Percentiles rank a stretch among this genome's conserved stretches.
phyloP scores from a whole-genome alignment of 345 rosid genomes.

The Acer yangbiense region DNA sequence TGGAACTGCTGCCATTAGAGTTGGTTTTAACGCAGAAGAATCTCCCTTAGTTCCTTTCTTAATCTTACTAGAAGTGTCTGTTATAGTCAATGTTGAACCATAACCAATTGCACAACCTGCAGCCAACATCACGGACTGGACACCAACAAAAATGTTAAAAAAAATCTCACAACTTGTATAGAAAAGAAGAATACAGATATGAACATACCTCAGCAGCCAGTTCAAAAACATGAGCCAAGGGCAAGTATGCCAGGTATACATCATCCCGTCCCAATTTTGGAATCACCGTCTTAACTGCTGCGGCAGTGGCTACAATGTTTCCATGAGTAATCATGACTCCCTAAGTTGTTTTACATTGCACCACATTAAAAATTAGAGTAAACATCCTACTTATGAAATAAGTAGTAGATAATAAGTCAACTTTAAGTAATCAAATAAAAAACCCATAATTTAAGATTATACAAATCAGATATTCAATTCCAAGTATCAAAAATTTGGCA shows the following conservation, averaged over 20 bases:
- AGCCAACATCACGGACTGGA: conserved; percentile 62
- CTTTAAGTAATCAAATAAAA: neutral
- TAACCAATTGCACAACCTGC: conserved; percentile 86
- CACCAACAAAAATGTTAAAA: conserved; percentile 30
- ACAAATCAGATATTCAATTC: neutral
- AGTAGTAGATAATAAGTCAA: neutral
- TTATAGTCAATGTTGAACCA: conserved; percentile 79
- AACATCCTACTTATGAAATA: neutral
- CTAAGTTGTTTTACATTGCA: conserved; percentile 38
- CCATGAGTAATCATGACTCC: conserved; percentile 96
- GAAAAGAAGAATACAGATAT: conserved; percentile 15
- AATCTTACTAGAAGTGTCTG: conserved; percentile 79
- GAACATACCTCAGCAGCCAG: conserved; percentile 81
- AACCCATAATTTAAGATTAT: neutral
- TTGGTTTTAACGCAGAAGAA: conserved; percentile 74
- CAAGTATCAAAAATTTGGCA: conserved; percentile 1
- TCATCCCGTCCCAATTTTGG: conserved; percentile 59
- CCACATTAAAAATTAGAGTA: conserved; percentile 29
- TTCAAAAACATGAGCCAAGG: conserved; percentile 94
- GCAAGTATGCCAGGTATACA: conserved; percentile 78
- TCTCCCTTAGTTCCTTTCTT: conserved; percentile 94
- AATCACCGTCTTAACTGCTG: conserved; percentile 73
- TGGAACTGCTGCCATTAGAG: conserved; percentile 89
- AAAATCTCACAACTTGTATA: conserved; percentile 14
- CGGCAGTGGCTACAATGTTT: conserved; percentile 76